Evolutionary conservation across 148 eudicot species (phyloP).

Genomic region (Vaccinium myrtillus): DNA sequence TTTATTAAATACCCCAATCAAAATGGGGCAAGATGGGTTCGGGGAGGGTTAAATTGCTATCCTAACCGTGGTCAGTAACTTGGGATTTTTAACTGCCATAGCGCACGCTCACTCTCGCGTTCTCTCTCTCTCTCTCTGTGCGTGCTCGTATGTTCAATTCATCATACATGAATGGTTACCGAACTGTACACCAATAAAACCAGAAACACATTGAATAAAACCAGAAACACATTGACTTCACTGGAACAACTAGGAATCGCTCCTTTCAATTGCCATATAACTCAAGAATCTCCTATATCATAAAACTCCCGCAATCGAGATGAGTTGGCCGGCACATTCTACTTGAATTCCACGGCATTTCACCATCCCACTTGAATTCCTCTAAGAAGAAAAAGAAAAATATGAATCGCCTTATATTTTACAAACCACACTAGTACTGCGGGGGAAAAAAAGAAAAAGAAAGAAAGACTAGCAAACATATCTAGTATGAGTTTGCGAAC

Average conservation of each 20-base stretch:
- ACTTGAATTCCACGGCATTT: neutral
- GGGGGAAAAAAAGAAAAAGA: neutral
- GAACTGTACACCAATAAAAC: neutral
- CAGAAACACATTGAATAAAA: neutral
- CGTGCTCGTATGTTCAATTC: neutral
- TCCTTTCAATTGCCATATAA: neutral
- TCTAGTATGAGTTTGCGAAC: neutral
- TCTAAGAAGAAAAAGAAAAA: neutral
- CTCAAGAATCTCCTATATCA: neutral
- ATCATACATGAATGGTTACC: neutral
- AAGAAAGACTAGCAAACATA: neutral
- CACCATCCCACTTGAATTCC: neutral
- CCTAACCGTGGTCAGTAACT: no score
- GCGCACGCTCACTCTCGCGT: no score
- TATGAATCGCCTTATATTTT: neutral
- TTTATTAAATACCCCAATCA: no score
- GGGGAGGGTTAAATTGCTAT: no score
- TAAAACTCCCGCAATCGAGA: neutral
- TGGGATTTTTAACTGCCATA: no score
- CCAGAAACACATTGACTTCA: neutral
- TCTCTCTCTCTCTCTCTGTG: no score
- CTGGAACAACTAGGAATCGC: neutral
- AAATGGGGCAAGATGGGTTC: no score
- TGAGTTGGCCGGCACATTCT: neutral
- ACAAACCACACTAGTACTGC: constrained; percentile 19